A percentile compares a stretch with the other conserved stretches of the same genome.
phyloP scores from a whole-genome alignment of 139 green algal genomes.

The Chlorella sp. region DNA sequence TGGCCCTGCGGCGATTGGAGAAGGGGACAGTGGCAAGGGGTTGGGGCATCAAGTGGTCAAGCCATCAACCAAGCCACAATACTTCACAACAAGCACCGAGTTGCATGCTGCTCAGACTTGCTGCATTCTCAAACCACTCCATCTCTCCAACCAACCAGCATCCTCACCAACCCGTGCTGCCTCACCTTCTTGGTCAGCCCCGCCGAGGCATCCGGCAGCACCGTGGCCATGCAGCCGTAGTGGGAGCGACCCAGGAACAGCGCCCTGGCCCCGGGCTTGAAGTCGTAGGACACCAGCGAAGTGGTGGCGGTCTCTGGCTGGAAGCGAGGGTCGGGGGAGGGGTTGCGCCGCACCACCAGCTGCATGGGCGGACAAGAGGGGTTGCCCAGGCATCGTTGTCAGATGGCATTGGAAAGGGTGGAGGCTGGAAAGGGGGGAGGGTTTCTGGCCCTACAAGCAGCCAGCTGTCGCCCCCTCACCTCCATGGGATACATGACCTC shows the following conservation, averaged over 20 bases:
- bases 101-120: too few relatives aligned
- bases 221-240: conserved; percentile 81
- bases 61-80: background rate
- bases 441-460: too few relatives aligned
- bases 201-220: conserved; percentile 64
- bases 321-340: conserved; percentile 60
- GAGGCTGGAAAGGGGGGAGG: too few relatives aligned
- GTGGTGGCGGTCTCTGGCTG: conserved; percentile 44
- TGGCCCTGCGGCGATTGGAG: conserved; percentile 12
- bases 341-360: conserved; percentile 62
- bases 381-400: background rate
- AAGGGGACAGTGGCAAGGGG: background rate
- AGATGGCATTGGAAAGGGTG: background rate
- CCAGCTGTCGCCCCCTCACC: too few relatives aligned
- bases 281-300: conserved; percentile 3
- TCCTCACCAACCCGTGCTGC: too few relatives aligned
- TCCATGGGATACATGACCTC: conserved; percentile 68
- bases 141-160: too few relatives aligned
- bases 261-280: conserved; percentile 50
- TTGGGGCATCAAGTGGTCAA: background rate
- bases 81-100: too few relatives aligned
- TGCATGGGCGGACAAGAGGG: conserved; percentile 11
- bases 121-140: too few relatives aligned
- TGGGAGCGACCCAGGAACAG: conserved; percentile 81
- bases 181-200: conserved; percentile 55